Conservation (phyloP, 352 stramenopile species). For the Globisporangium emineosum region DNA sequence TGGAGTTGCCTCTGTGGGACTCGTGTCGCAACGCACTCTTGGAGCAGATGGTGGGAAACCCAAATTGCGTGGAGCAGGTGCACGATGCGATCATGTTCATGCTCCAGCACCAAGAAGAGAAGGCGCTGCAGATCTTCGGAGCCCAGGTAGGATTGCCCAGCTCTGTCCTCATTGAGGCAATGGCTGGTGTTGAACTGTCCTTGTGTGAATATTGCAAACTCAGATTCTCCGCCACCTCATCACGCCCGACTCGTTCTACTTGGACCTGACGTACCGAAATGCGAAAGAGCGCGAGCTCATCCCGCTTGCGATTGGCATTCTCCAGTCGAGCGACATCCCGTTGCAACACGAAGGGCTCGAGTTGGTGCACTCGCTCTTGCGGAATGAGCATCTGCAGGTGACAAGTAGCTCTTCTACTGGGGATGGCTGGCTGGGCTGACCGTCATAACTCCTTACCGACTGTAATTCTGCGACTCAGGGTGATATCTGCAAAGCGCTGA, state of each 20-base stretch:
- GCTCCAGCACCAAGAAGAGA: conserved; percentile 30
- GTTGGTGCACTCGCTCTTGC: conserved; percentile 47
- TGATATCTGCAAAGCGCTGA: conserved; percentile 35
- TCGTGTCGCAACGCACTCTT: conserved; percentile 44
- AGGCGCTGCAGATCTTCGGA: conserved; percentile 43
- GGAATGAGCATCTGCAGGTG: conserved; percentile 34
- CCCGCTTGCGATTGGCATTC: conserved; percentile 27
- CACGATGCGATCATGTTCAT: conserved; percentile 42
- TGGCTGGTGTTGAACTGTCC: not conserved
- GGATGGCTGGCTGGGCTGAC: not conserved
- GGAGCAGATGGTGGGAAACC: conserved; percentile 59
- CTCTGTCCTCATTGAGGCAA: not conserved
- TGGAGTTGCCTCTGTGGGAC: conserved; percentile 23
- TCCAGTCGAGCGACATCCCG: conserved; percentile 32
- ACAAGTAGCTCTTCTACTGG: not conserved
- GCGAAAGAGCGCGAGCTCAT: conserved; percentile 38
- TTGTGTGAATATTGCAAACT: not conserved
- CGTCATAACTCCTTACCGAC: not conserved
- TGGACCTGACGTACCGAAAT: conserved; percentile 31
- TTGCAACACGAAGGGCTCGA: conserved; percentile 67
- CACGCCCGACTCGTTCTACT: conserved; percentile 48
- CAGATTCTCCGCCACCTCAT: conserved; percentile 60
- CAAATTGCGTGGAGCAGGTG: conserved; percentile 21
- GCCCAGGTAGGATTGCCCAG: conserved; percentile 31
- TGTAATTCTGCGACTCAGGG: conserved; percentile 17